phyloP scores from a whole-genome alignment of 805 yeast species.

The Barnettozyma populi region DNA sequence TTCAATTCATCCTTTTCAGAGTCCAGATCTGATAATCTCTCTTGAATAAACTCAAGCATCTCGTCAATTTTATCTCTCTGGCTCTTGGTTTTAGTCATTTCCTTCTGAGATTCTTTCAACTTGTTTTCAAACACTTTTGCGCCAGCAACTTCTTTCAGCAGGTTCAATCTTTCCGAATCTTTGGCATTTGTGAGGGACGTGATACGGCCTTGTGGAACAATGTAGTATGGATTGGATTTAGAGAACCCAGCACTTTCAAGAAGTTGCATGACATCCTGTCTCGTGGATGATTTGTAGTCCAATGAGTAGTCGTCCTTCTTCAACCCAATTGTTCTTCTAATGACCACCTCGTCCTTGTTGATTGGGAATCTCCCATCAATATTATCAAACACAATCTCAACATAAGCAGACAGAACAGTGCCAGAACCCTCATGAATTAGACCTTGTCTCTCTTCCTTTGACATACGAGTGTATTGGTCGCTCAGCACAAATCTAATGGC shows the following conservation, averaged over 20 bases:
- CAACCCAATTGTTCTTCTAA: conserved; percentile 88
- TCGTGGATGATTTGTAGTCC: conserved; percentile 72
- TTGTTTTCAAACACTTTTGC: conserved; percentile 85
- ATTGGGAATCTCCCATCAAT: conserved; percentile 60
- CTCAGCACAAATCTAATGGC: conserved; percentile 90
- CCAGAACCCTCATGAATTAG: conserved; percentile 88
- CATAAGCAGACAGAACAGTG: conserved; percentile 87
- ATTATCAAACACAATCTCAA: conserved; percentile 84
- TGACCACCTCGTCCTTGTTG: conserved; percentile 55
- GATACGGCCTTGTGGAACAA: conserved; percentile 94
- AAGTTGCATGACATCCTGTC: conserved; percentile 73
- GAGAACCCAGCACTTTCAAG: conserved; percentile 92
- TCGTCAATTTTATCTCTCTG: conserved; percentile 71
- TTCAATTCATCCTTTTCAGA: conserved; percentile 73
- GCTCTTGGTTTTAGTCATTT: conserved; percentile 66
- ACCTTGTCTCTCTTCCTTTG: conserved; percentile 80
- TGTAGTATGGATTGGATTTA: conserved; percentile 84
- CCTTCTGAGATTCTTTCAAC: conserved; percentile 70
- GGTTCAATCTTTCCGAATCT: conserved; percentile 70
- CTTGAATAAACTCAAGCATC: conserved; percentile 63
- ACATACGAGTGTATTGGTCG: conserved; percentile 82
- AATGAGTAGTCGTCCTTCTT: conserved; percentile 88
- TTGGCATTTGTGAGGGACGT: conserved; percentile 85
- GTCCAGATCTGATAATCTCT: conserved; percentile 70
- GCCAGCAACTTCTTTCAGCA: conserved; percentile 91